Evolutionary conservation across 2,329 filamentous ascomycete species (phyloP), one percentile per base, ranked within the genome.

Genomic region (Botrytis medusae): DNA sequence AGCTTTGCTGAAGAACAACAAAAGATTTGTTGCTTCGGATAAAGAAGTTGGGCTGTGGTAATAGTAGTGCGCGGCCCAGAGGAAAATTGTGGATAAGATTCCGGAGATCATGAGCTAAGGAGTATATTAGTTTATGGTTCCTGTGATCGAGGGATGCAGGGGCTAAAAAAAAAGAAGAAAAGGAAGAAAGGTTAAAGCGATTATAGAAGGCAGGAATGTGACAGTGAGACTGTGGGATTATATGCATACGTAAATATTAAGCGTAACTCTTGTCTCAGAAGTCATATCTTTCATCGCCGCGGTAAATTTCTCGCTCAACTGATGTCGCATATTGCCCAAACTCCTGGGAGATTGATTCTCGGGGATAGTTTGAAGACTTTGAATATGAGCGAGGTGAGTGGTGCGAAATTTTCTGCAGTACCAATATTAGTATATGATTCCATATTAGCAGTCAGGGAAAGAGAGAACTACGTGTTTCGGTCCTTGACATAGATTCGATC

Each of bases 261-360:
- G 37, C 42, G 48, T n/a, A 60, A 72, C 29, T 32, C 32, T 54
- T 9, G 37, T 37, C 22, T 59, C n/a, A 29, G 64, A 54, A 22
- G 64, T 68, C 64, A 68, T 68, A 22, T 68, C 64, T 14, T 22
- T 57, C 25, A 68, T 68, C 2, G 64, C 64, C 9, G 34, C 64
- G 12, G 10, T 42, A 29, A 42, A 68, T 68, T 57, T 68, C 18
- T 57, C 64, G 10, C 48, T 20, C 48, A 68, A 42, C 2, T 68
- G 25, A 25, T 29, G 34, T 42, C 64, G 64, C 64, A 68, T 68
- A 10, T 25, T 40, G 5, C 16, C 1, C 5, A 68, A 40, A 2
- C 48, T 57, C 18, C 29, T 48, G 1, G 48, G 46, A 42, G 40
- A n/a, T 40, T 57, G 64, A 40, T 68, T 54, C 8, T 57, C 48